phyloP scores from a whole-genome alignment of 306 rosid genomes.

The Castanea mollissima region DNA sequence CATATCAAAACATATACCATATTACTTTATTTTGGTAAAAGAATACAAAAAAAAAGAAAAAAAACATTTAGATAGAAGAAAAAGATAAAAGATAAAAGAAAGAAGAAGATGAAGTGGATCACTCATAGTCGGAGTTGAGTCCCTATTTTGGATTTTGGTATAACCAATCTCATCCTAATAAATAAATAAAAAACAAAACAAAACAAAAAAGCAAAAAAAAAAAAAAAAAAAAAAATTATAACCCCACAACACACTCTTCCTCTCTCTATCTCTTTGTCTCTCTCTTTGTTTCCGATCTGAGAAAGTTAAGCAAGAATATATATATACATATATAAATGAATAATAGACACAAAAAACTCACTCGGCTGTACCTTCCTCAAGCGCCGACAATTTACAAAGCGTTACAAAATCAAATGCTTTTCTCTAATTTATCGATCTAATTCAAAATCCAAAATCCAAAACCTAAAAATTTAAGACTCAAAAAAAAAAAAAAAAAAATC shows the following conservation, averaged over 20 bases:
- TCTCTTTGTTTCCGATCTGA: constrained; percentile 29
- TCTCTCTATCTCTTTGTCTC: not conserved
- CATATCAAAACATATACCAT: too few species aligned
- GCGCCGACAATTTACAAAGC: not conserved
- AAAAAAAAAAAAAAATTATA: too few species aligned
- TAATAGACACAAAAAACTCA: not conserved
- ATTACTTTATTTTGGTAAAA: too few species aligned
- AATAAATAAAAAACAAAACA: too few species aligned
- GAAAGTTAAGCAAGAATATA: not conserved
- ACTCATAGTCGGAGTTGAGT: constrained; percentile 19
- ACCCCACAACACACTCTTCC: not conserved
- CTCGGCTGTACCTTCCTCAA: constrained; percentile 29
- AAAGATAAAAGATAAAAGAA: too few species aligned
- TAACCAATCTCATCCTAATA: not conserved
- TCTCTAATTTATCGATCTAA: not conserved
- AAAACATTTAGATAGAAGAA: not conserved
- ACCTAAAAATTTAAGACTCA: too few species aligned
- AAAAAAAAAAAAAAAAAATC: too few species aligned
- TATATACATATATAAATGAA: too few species aligned
- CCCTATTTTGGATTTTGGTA: not conserved
- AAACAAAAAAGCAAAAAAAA: too few species aligned
- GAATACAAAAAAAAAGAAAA: too few species aligned
- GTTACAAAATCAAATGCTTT: not conserved
- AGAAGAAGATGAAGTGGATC: not conserved
- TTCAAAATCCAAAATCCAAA: too few species aligned